Percentiles rank a stretch among this genome's conserved stretches.
phyloP scores from a whole-genome alignment of 345 rosid species.

The Brassica rapa region DNA sequence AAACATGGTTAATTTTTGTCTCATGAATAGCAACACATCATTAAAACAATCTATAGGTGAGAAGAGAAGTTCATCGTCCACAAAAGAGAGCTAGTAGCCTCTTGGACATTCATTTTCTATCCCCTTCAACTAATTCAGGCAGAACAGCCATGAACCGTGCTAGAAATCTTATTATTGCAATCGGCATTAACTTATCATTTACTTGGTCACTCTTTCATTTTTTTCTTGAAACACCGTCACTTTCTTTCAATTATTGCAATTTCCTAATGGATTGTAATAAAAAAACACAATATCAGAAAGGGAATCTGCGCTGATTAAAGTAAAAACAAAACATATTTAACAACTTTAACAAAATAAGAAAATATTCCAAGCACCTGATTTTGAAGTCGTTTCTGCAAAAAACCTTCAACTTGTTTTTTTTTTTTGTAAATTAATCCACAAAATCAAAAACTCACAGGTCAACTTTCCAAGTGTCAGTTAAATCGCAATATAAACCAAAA shows the following conservation, averaged over 20 bases:
- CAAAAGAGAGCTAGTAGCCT: neutral
- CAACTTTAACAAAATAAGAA: neutral
- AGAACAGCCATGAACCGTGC: neutral
- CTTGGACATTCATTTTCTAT: neutral
- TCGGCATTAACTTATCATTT: neutral
- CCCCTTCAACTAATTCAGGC: neutral
- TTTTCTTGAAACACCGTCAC: neutral
- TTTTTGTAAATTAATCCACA: no score
- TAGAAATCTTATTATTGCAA: neutral
- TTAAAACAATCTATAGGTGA: neutral
- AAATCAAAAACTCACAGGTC: no score
- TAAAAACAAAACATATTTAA: neutral
- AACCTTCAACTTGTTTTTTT: no score
- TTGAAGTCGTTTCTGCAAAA: constrained; percentile 12
- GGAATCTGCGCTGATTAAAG: constrained; percentile 10
- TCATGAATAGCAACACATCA: neutral
- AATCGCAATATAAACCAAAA: no score
- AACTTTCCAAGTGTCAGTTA: no score
- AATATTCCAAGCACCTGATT: neutral
- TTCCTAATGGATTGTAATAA: neutral
- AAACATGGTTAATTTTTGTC: neutral
- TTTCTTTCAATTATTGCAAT: neutral
- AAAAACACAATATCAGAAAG: neutral
- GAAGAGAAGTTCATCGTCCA: neutral
- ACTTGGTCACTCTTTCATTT: neutral